These are phyloP conservation scores for Gossypium longicalyx DNA, from an alignment of 345 rosid species.

Conservation along the genomic window DNA sequence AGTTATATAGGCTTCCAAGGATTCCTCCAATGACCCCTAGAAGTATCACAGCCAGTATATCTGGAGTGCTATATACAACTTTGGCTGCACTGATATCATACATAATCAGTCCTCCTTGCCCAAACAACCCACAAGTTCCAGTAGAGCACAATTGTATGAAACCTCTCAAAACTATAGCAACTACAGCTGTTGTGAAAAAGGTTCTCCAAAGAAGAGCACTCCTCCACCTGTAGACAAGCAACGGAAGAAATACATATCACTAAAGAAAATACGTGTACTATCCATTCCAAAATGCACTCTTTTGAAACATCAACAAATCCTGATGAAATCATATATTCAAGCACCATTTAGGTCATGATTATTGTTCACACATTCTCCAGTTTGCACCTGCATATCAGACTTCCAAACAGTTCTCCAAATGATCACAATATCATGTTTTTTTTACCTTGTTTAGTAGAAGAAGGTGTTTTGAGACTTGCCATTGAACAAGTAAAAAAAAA, in stretches of 20 bases:
- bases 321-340: slow-evolving; percentile 4
- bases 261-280: not conserved
- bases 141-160: slow-evolving; percentile 45
- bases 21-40: slow-evolving; percentile 58
- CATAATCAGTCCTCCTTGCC: slow-evolving; percentile 67
- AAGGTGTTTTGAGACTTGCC: not conserved
- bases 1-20: slow-evolving; percentile 62
- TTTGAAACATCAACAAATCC: not conserved
- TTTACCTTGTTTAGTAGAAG: not conserved
- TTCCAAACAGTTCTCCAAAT: not conserved
- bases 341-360: slow-evolving; percentile 5
- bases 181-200: slow-evolving; percentile 71
- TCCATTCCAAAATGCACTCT: not conserved
- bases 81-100: slow-evolving; percentile 49
- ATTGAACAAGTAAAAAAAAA: not conserved
- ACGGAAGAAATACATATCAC: not conserved
- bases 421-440: not conserved
- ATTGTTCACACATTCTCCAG: not conserved
- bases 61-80: slow-evolving; percentile 37
- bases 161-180: slow-evolving; percentile 62
- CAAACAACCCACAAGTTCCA: slow-evolving; percentile 59
- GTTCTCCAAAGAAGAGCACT: slow-evolving; percentile 81
- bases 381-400: not conserved
- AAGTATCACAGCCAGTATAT: slow-evolving; percentile 51
- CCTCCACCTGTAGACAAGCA: slow-evolving; percentile 49